These are phyloP conservation scores for Nakaseomyces kungkrabaensis DNA, from an alignment of 1,139 yeast genomes.

Conservation along the genomic window DNA sequence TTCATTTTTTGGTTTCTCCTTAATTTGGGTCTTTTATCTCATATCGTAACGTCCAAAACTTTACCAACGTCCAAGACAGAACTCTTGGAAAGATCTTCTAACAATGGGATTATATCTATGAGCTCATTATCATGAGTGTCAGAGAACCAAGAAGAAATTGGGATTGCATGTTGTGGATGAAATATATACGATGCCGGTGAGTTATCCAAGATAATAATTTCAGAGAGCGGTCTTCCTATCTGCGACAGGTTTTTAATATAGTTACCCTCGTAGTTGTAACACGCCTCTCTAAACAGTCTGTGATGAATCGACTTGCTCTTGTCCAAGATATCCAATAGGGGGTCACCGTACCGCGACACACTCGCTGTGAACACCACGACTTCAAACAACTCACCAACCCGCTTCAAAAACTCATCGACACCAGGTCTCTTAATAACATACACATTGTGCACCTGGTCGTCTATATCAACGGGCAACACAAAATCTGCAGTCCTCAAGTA, in stretches of 20 bases:
- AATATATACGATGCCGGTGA: conserved; percentile 95
- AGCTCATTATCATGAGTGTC: conserved; percentile 96
- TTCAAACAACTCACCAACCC: conserved; percentile 80
- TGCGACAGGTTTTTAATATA: conserved; percentile 89
- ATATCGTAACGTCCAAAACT: conserved; percentile 67
- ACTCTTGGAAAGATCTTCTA: conserved; percentile 65
- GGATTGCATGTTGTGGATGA: conserved; percentile 97
- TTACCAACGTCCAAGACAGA: conserved; percentile 72
- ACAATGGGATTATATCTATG: conserved; percentile 79
- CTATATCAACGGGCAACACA: conserved; percentile 87
- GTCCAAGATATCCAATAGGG: conserved; percentile 82
- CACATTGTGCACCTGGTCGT: conserved; percentile 83
- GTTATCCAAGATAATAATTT: conserved; percentile 84
- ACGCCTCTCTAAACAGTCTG: conserved; percentile 81
- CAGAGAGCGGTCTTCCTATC: conserved; percentile 82
- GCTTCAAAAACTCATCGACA: conserved; percentile 79
- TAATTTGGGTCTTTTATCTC: not conserved
- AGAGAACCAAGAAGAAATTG: conserved; percentile 97
- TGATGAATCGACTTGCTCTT: conserved; percentile 60
- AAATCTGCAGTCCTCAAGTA: conserved; percentile 88
- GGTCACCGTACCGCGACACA: conserved; percentile 92
- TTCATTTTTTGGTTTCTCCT: not conserved
- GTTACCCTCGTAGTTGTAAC: conserved; percentile 77
- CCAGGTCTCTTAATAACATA: conserved; percentile 97
- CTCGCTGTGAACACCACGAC: conserved; percentile 96